Percentiles rank a stretch among this genome's conserved stretches.
These are phyloP conservation scores for Penicillium sp. DNA, from an alignment of 2,329 filamentous ascomycete species.

Conservation along the genomic window DNA sequence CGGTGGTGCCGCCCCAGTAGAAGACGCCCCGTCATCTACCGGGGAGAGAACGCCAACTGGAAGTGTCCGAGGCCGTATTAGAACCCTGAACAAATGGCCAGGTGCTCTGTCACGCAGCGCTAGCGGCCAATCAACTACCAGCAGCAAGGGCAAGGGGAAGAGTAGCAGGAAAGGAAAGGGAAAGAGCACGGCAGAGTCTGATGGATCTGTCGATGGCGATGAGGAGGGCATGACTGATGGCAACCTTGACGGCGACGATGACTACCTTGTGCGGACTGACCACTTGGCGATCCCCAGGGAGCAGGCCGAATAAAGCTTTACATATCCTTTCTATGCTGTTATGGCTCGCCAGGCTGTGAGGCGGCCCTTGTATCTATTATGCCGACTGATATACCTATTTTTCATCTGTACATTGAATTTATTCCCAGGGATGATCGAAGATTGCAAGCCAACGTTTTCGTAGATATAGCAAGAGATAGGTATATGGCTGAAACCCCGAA, in stretches of 20 bases:
- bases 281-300: slow-evolving; percentile 3
- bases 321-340: neutral
- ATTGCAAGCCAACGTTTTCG: no score
- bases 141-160: slow-evolving; percentile 32
- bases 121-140: slow-evolving; percentile 32
- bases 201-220: slow-evolving; percentile 34
- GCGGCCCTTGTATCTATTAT: slow-evolving; percentile 9
- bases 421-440: no score
- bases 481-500: no score
- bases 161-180: slow-evolving; percentile 40
- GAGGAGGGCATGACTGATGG: slow-evolving; percentile 27
- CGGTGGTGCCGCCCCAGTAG: slow-evolving; percentile 4
- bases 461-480: no score
- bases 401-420: neutral
- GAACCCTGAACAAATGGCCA: slow-evolving; percentile 35
- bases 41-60: slow-evolving; percentile 22
- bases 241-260: slow-evolving; percentile 29
- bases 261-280: slow-evolving; percentile 9
- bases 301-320: slow-evolving; percentile 1
- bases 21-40: slow-evolving; percentile 28
- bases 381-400: slow-evolving; percentile 5
- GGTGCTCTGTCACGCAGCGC: slow-evolving; percentile 26
- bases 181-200: slow-evolving; percentile 34
- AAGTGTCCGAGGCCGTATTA: slow-evolving; percentile 27
- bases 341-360: neutral